Evolutionary conservation across 2,329 filamentous ascomycete genomes (phyloP).

Genomic region (Cladophialophora exuberans): DNA sequence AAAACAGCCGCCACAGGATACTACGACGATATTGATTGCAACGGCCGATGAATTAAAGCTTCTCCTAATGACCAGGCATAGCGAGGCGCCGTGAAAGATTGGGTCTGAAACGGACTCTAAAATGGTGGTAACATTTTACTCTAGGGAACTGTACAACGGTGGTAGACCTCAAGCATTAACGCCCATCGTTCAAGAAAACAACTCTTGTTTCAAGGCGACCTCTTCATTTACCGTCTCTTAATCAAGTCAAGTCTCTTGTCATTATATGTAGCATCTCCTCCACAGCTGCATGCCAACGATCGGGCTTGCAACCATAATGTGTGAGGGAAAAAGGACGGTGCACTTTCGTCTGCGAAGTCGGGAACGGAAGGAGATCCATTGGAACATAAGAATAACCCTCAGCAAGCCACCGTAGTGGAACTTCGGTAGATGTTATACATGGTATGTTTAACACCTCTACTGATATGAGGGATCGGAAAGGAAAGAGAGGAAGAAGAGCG

Average conservation of each 20-base stretch:
- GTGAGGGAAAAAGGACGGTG: slow-evolving; percentile 50
- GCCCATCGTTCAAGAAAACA: too few species aligned
- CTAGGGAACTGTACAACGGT: neutral
- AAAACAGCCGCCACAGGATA: neutral
- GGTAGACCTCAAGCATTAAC: too few species aligned
- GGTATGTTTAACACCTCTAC: slow-evolving; percentile 55
- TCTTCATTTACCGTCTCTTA: neutral
- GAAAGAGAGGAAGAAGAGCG: slow-evolving; percentile 38
- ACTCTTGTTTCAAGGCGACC: neutral
- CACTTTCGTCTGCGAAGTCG: slow-evolving; percentile 48
- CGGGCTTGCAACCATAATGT: slow-evolving; percentile 43
- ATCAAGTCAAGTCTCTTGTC: neutral
- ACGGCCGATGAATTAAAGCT: slow-evolving; percentile 2
- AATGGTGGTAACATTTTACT: neutral
- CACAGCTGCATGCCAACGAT: slow-evolving; percentile 51
- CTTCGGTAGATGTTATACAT: slow-evolving; percentile 53
- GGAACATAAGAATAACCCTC: slow-evolving; percentile 51
- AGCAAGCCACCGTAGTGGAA: slow-evolving; percentile 54
- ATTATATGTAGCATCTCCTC: slow-evolving; percentile 48
- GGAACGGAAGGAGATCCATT: slow-evolving; percentile 56
- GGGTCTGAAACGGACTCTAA: neutral
- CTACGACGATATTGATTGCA: neutral
- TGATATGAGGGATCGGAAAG: slow-evolving; percentile 50
- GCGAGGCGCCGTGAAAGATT: neutral
- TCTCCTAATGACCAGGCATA: slow-evolving; percentile 4